Base-by-base conservation (phyloP, 2,329 filamentous ascomycete genomes). In the Catunica adiposa region DNA sequence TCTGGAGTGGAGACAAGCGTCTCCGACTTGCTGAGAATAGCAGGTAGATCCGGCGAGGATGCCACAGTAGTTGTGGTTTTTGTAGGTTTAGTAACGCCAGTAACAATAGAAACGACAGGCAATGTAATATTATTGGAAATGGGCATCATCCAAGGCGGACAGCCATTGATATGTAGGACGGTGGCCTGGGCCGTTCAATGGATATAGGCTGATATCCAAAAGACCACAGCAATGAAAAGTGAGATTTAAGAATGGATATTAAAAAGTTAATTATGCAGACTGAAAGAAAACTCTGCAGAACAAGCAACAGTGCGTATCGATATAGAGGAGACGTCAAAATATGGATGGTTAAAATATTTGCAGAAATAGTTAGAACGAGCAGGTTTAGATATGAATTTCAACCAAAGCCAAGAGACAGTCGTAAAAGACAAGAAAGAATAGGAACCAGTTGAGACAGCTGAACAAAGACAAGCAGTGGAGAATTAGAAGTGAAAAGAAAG, bases 141-240 rank as follows among this genome's bases (percentile, higher is more conserved):
- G 17, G 48, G 46, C 48, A 56, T 56, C 38, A 53, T 50, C 42
- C 37, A 31, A 40, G 48, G 23, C 47, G 48, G 31, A 26, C 48
- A 46, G 48, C 48, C 34, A 55, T 55, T 14, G 3, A 29, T 20
- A 7, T 22, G 44, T 22, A 20, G 26, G 1, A 20, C 22, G 23
- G 44, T 1, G 23, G 44, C 23, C 22, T 22, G 23, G 44, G 9
- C 44, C 26, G 15, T 22, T 51, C 48, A 51, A 15, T 8, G 20
- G 20, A n/a, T n/a, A n/a, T n/a, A n/a, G n/a, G n/a, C n/a, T n/a
- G n/a, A n/a, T n/a, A n/a, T n/a, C n/a, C n/a, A n/a, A n/a, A n/a
- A n/a, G n/a, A n/a, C n/a, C n/a, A n/a, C n/a, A n/a, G n/a, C n/a
- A n/a, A n/a, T n/a, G n/a, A n/a, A n/a, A n/a, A n/a, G 42, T 2